These are phyloP conservation scores for Pythium apleroticum DNA, from an alignment of 352 stramenopile genomes.

Conservation along the genomic window DNA sequence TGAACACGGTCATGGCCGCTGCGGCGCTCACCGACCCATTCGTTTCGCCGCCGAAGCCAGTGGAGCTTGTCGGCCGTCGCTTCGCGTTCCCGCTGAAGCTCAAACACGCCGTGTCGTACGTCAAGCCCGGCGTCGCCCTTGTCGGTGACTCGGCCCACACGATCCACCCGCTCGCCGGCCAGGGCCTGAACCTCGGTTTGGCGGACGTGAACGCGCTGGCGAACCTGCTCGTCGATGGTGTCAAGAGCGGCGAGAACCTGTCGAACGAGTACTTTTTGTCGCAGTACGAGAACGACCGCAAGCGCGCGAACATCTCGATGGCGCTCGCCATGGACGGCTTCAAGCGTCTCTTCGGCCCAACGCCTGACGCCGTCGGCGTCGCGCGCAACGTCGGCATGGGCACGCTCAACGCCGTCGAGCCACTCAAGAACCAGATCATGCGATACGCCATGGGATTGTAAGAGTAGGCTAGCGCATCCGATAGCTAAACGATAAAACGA, in stretches of 20 bases:
- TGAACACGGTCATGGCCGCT: constrained; percentile 75
- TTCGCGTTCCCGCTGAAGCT: constrained; percentile 90
- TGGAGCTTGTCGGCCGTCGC: constrained; percentile 66
- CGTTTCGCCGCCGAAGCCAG: constrained; percentile 63
- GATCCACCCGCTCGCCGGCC: constrained; percentile 95
- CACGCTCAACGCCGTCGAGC: constrained; percentile 82
- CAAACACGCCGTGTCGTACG: constrained; percentile 86
- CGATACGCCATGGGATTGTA: constrained; percentile 88
- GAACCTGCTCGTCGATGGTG: constrained; percentile 68
- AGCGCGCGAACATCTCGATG: constrained; percentile 83
- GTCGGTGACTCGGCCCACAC: constrained; percentile 96
- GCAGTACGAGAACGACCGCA: constrained; percentile 87
- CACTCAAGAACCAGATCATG: constrained; percentile 90
- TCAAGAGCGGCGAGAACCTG: constrained; percentile 79
- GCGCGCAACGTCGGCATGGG: constrained; percentile 87
- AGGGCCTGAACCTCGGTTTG: constrained; percentile 95
- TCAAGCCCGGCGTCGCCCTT: constrained; percentile 85
- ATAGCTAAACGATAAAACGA: constrained; percentile 18
- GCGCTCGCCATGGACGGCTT: constrained; percentile 87
- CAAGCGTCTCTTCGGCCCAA: constrained; percentile 85
- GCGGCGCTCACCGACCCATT: constrained; percentile 77
- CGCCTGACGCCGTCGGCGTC: constrained; percentile 64
- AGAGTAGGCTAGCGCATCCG: constrained; percentile 9
- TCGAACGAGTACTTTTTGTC: constrained; percentile 74
- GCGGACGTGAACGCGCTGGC: constrained; percentile 87